phyloP scores from a whole-genome alignment of 805 yeast genomes.

The Sugiyamaella boreocaroliniensis region DNA sequence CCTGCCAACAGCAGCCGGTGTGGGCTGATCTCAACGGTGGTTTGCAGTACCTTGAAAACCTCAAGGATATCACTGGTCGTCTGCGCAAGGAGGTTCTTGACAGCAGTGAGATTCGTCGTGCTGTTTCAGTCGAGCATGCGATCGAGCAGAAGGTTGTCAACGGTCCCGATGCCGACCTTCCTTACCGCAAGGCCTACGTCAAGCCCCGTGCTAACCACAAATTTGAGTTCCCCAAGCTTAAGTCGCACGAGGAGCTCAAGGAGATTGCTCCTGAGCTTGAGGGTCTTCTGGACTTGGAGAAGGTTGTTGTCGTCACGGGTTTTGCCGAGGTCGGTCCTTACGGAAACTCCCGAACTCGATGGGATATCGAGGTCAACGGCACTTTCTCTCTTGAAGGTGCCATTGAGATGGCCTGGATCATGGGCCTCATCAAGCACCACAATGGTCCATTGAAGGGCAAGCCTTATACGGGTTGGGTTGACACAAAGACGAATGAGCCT shows the following conservation, averaged over 20 bases:
- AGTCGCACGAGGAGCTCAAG: conserved; percentile 68
- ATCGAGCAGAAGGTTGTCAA: conserved; percentile 78
- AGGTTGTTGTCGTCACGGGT: conserved; percentile 92
- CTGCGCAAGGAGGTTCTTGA: conserved; percentile 69
- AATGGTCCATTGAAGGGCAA: conserved; percentile 78
- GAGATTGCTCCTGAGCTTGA: conserved; percentile 59
- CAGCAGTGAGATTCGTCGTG: conserved; percentile 88
- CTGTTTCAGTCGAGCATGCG: conserved; percentile 89
- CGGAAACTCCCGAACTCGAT: conserved; percentile 98
- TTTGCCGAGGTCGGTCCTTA: conserved; percentile 98
- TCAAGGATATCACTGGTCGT: conserved; percentile 77
- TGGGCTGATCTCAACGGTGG: conserved; percentile 99
- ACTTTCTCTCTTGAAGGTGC: conserved; percentile 96
- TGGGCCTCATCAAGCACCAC: conserved; percentile 95
- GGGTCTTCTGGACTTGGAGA: conserved; percentile 87
- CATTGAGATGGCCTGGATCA: conserved; percentile 99
- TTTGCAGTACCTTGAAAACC: conserved; percentile 83
- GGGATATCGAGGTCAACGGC: conserved; percentile 98
- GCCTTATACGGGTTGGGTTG: conserved; percentile 96
- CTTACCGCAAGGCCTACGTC: conserved; percentile 67
- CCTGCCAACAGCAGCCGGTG: conserved; percentile 90
- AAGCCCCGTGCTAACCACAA: conserved; percentile 94
- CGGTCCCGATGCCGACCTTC: conserved; percentile 84
- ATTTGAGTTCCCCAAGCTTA: conserved; percentile 86
- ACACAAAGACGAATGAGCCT: conserved; percentile 84